phyloP scores from a whole-genome alignment of 2,329 filamentous ascomycete species.

The Talaromyces sp. region DNA sequence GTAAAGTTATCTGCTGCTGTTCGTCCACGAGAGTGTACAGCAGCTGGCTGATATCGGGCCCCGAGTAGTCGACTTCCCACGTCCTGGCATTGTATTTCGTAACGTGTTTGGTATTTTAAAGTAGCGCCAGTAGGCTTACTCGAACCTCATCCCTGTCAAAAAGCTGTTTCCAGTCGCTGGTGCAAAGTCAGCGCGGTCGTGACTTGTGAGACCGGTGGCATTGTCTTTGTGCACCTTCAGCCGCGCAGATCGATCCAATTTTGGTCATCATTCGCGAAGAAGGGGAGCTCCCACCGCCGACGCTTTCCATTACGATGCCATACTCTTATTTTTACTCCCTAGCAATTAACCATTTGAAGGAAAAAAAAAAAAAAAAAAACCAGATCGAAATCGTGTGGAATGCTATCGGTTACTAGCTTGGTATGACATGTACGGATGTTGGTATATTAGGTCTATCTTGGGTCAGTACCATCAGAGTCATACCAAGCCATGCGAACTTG shows the following conservation, averaged over 20 bases:
- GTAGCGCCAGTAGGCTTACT: not conserved
- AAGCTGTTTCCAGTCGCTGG: conserved; percentile 50
- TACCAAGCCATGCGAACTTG: not conserved
- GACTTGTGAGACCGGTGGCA: conserved; percentile 58
- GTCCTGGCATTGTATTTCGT: not conserved
- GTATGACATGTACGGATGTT: not conserved
- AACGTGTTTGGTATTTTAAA: not conserved
- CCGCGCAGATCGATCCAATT: conserved; percentile 21
- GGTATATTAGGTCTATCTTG: not conserved
- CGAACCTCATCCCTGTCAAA: conserved; percentile 46
- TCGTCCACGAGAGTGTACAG: not conserved
- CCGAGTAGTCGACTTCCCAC: not conserved
- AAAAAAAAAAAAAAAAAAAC: conserved; percentile 20
- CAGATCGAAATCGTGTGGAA: conserved; percentile 48
- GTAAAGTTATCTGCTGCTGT: not conserved
- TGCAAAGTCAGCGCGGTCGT: conserved; percentile 44
- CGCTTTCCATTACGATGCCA: conserved; percentile 47
- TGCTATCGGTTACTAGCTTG: not conserved
- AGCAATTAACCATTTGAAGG: conserved; percentile 27
- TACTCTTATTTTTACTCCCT: conserved; percentile 50
- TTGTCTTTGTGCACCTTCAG: conserved; percentile 55
- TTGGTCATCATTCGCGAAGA: too few relatives aligned
- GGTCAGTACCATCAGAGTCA: not conserved
- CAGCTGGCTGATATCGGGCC: not conserved
- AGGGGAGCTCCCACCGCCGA: conserved; percentile 34